Evolutionary conservation across 164 flowering plant genomes (phyloP).

Genomic region (Magnolia changhungtana): DNA sequence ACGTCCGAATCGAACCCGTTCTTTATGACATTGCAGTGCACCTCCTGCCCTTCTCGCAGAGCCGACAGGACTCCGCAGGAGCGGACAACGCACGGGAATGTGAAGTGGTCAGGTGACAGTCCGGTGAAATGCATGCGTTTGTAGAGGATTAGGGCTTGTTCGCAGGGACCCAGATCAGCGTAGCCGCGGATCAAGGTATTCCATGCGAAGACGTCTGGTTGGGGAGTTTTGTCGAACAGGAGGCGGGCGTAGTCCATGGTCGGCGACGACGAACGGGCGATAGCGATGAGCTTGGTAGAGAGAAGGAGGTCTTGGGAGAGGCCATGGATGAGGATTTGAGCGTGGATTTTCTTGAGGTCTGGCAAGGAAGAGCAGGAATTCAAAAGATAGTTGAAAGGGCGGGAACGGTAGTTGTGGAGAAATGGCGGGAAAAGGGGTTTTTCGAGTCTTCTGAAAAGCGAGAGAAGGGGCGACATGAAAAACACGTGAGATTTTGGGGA

Average conservation of each 20-base stretch:
- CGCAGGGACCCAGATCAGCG: conserved; percentile 28
- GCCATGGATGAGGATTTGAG: conserved; percentile 24
- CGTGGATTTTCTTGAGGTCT: conserved; percentile 24
- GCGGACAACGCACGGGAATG: conserved; percentile 32
- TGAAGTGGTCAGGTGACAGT: conserved; percentile 28
- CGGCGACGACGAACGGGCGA: not conserved
- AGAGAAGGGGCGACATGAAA: not conserved
- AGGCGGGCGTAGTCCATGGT: conserved; percentile 24
- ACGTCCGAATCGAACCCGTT: conserved; percentile 28
- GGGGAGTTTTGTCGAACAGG: conserved; percentile 30
- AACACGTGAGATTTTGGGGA: not conserved
- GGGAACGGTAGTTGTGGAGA: conserved; percentile 15
- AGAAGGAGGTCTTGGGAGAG: conserved; percentile 20
- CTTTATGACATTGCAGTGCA: conserved; percentile 27
- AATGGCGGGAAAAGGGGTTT: not conserved
- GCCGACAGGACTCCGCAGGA: conserved; percentile 32
- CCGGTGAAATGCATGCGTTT: conserved; percentile 28
- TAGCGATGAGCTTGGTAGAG: conserved; percentile 25
- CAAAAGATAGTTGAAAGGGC: conserved; percentile 22
- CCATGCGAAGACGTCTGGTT: conserved; percentile 32
- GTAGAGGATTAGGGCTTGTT: conserved; percentile 25
- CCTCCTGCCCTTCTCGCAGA: conserved; percentile 24
- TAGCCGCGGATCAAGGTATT: conserved; percentile 35
- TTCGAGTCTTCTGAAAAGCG: not conserved
- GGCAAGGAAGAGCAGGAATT: conserved; percentile 27